Evolutionary conservation across 306 rosid genomes (phyloP).

Genomic region (Casuarina equisetifolia): DNA sequence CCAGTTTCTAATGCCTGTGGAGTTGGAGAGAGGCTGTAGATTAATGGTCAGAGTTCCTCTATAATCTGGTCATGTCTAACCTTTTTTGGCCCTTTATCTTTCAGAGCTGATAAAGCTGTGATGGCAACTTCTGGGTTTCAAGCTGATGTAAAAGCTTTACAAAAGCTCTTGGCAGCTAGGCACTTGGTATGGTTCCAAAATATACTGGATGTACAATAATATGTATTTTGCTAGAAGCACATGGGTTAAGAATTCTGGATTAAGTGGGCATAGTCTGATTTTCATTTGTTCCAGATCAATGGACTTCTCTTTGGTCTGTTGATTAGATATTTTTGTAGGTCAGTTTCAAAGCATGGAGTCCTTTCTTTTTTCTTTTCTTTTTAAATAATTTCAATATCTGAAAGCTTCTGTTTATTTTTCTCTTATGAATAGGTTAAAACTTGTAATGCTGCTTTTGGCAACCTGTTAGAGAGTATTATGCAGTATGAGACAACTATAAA

Average conservation of each 20-base stretch:
- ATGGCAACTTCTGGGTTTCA: slow-evolving; percentile 98
- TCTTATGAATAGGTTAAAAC: not conserved
- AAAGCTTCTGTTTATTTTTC: not conserved
- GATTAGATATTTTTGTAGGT: not conserved
- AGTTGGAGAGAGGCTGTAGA: not conserved
- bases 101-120: slow-evolving; percentile 75
- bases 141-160: slow-evolving; percentile 96
- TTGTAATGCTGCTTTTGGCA: not conserved
- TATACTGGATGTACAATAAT: slow-evolving; percentile 3
- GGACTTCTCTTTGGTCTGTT: not conserved
- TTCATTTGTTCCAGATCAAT: not conserved
- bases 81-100: slow-evolving; percentile 18
- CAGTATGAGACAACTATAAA: not conserved
- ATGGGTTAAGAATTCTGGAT: not conserved
- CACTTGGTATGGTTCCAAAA: slow-evolving; percentile 64
- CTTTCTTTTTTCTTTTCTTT: not conserved
- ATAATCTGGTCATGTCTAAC: not conserved
- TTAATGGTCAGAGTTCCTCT: not conserved
- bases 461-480: not conserved
- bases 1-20: slow-evolving; percentile 16
- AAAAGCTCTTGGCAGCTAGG: slow-evolving; percentile 75
- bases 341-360: not conserved
- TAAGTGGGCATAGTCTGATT: not conserved
- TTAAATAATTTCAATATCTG: not conserved
- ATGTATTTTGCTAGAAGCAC: not conserved